Evolutionary conservation across 148 eudicot genomes (phyloP).

Genomic region (Pouteria glomerata): DNA sequence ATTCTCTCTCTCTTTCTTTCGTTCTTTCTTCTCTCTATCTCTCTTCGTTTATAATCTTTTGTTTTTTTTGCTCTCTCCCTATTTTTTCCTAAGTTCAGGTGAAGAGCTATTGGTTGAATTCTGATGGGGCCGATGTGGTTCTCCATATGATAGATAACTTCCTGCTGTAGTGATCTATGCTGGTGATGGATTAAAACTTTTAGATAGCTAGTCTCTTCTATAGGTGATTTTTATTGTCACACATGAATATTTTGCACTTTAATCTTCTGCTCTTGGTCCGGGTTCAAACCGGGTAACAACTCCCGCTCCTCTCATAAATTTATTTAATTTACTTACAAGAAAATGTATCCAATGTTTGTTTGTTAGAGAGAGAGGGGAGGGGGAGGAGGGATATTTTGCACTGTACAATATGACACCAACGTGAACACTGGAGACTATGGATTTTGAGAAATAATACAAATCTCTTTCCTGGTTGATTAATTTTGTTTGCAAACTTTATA

Average conservation of each 20-base stretch:
- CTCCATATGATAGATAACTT: conserved; percentile 87
- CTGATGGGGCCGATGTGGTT: conserved; percentile 90
- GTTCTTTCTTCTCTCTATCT: not conserved
- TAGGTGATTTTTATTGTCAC: not conserved
- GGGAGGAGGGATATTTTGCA: too few relatives aligned
- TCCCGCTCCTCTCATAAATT: too few relatives aligned
- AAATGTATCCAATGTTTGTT: too few relatives aligned
- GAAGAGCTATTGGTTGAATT: conserved; percentile 79
- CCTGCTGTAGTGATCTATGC: conserved; percentile 26
- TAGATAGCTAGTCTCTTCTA: conserved; percentile 1
- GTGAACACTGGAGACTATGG: not conserved
- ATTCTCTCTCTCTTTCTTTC: not conserved
- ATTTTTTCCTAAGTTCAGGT: conserved; percentile 41
- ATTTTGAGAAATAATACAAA: not conserved
- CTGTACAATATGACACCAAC: too few relatives aligned
- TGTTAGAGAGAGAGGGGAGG: too few relatives aligned
- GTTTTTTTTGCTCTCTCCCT: not conserved
- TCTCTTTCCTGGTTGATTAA: not conserved
- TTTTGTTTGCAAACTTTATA: conserved; percentile 7
- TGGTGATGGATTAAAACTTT: not conserved
- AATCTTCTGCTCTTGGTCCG: too few relatives aligned
- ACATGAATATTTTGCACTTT: not conserved
- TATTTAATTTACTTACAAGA: too few relatives aligned
- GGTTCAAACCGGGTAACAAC: too few relatives aligned
- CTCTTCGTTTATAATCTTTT: not conserved